Conservation (phyloP, 225 moss, liverwort and hornwort genomes). For the Bryum argenteum region DNA sequence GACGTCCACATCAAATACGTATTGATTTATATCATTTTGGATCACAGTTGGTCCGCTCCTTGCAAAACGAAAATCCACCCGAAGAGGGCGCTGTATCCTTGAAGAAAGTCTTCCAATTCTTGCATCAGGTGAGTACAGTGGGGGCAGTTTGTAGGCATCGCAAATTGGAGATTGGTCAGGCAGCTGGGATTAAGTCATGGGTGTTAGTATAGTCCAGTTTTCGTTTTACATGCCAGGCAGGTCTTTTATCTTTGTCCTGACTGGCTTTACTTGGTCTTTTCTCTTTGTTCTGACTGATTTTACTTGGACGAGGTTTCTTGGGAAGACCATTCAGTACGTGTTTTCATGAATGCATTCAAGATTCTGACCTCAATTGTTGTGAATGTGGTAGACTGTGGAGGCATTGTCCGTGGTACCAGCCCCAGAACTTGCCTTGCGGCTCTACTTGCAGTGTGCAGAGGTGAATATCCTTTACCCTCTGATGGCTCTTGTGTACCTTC, state of each 20-base stretch:
- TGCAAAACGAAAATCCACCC: conserved; percentile 60
- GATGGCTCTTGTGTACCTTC: neutral
- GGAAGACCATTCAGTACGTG: conserved; percentile 2
- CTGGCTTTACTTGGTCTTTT: neutral
- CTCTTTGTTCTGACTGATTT: neutral
- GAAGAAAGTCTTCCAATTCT: conserved; percentile 93
- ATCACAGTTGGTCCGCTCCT: conserved; percentile 80
- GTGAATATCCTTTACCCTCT: conserved; percentile 37
- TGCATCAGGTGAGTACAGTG: conserved; percentile 76
- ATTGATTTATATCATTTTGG: conserved; percentile 29
- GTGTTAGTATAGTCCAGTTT: neutral
- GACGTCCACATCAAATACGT: conserved; percentile 1
- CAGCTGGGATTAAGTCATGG: conserved; percentile 1
- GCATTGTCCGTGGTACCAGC: conserved; percentile 85
- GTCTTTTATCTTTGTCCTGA: neutral
- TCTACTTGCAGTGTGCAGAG: conserved; percentile 98
- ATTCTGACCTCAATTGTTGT: conserved; percentile 21
- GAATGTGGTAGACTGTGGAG: conserved; percentile 80
- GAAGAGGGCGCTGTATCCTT: conserved; percentile 76
- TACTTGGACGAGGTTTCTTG: neutral
- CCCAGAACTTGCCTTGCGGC: conserved; percentile 84
- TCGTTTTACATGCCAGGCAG: neutral
- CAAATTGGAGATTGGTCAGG: neutral
- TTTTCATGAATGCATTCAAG: conserved; percentile 13
- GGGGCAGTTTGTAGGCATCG: neutral